Conservation (phyloP, 2,329 filamentous ascomycete genomes). For the Colletotrichum incanum region DNA sequence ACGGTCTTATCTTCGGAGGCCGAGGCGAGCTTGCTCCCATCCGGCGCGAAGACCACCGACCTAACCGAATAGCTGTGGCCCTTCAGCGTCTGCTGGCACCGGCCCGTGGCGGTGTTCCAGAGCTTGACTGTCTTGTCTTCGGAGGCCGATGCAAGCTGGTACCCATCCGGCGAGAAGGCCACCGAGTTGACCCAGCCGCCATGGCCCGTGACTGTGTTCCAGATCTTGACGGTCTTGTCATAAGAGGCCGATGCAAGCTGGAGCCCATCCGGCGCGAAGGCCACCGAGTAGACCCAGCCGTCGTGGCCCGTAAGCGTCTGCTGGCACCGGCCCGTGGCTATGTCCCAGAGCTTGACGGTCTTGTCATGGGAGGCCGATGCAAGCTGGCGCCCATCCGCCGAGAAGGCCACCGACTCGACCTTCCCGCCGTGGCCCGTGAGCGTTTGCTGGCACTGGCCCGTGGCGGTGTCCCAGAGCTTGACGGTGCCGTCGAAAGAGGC, state of each 20-base stretch:
- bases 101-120: conserved; percentile 37
- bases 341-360: conserved; percentile 10
- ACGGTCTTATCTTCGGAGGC: too few species aligned
- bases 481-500: conserved; percentile 1
- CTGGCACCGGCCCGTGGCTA: neutral
- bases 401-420: conserved; percentile 42
- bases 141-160: conserved; percentile 41
- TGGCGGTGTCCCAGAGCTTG: too few species aligned
- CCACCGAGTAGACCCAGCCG: too few species aligned
- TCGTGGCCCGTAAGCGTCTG: too few species aligned
- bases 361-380: neutral
- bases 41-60: too few species aligned
- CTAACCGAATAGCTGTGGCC: too few species aligned
- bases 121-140: conserved; percentile 39
- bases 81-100: too few species aligned
- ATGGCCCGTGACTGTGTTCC: conserved; percentile 44
- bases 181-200: conserved; percentile 29
- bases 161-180: conserved; percentile 45
- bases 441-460: too few species aligned
- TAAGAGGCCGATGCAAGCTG: too few species aligned
- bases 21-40: too few species aligned
- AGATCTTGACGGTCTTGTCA: too few species aligned
- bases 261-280: too few species aligned
- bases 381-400: conserved; percentile 16
- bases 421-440: neutral